These are phyloP conservation scores for Colletotrichum phormii DNA, from an alignment of 2,329 filamentous ascomycete genomes.

Conservation along the genomic window DNA sequence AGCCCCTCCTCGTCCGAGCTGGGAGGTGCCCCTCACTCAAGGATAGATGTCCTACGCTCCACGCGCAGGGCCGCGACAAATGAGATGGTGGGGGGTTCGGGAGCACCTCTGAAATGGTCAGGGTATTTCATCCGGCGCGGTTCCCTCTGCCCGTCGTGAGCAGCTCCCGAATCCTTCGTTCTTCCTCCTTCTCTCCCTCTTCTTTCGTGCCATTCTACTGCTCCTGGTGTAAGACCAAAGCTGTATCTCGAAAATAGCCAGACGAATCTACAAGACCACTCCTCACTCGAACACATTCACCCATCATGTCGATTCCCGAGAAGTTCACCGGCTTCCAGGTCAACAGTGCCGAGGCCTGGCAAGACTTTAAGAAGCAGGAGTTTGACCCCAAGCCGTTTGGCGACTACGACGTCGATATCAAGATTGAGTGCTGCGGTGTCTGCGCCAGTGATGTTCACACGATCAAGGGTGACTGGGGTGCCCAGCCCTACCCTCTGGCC, in stretches of 20 bases:
- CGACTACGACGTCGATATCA: conserved; percentile 88
- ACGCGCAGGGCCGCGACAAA: conserved; percentile 18
- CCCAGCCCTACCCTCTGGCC: conserved; percentile 70
- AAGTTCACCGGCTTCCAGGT: conserved; percentile 73
- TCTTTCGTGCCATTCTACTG: conserved; percentile 4
- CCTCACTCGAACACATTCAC: conserved; percentile 14
- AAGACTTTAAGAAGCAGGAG: conserved; percentile 76
- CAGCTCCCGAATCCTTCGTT: not conserved
- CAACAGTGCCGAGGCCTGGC: conserved; percentile 63
- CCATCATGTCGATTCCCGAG: conserved; percentile 66
- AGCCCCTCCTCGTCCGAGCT: conserved; percentile 31
- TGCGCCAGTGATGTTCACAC: conserved; percentile 81
- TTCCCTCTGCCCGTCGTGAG: conserved; percentile 15
- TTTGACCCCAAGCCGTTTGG: conserved; percentile 88
- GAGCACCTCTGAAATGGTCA: conserved; percentile 29
- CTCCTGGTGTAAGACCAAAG: not conserved
- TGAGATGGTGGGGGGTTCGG: conserved; percentile 23
- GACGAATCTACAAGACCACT: not conserved
- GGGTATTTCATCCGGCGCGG: conserved; percentile 33
- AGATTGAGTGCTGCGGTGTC: conserved; percentile 84
- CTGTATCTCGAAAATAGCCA: not conserved
- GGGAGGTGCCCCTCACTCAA: conserved; percentile 30
- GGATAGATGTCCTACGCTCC: conserved; percentile 20
- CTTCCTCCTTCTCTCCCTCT: conserved; percentile 18
- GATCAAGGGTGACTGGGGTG: conserved; percentile 76